A percentile compares a stretch with the other conserved stretches of the same genome.
Evolutionary conservation across 345 rosid genomes (phyloP).

Genomic region (Euphorbia peplus): DNA sequence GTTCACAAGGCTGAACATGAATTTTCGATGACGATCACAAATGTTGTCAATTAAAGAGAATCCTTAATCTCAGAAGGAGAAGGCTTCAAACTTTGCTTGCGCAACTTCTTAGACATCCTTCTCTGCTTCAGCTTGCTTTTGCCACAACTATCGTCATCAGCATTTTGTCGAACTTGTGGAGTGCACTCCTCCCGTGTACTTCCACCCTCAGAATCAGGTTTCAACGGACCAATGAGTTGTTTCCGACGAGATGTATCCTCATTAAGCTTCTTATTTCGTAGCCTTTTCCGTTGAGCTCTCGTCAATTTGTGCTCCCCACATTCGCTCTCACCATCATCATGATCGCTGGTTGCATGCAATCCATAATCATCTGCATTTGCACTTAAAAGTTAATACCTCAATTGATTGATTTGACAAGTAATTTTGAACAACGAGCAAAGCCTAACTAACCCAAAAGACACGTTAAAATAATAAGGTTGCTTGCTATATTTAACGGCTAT

Average conservation of each 20-base stretch:
- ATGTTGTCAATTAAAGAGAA: background rate
- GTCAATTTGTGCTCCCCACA: slow-evolving; percentile 37
- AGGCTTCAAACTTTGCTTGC: slow-evolving; percentile 27
- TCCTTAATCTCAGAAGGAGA: slow-evolving; percentile 9
- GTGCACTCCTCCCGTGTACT: slow-evolving; percentile 17
- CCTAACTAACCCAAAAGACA: no score
- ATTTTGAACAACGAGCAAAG: no score
- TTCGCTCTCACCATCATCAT: slow-evolving; percentile 17
- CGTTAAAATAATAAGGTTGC: no score
- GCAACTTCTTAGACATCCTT: slow-evolving; percentile 54
- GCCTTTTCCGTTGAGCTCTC: slow-evolving; percentile 75
- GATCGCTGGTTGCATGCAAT: slow-evolving; percentile 21
- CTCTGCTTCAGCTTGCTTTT: slow-evolving; percentile 48
- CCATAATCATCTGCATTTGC: slow-evolving; percentile 49
- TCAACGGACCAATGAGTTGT: slow-evolving; percentile 58
- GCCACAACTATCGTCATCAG: background rate
- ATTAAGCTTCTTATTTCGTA: slow-evolving; percentile 63
- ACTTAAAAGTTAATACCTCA: background rate
- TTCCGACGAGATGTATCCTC: slow-evolving; percentile 52
- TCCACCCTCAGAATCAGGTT: slow-evolving; percentile 27
- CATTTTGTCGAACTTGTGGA: slow-evolving; percentile 57
- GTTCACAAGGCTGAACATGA: background rate
- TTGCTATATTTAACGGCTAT: no score
- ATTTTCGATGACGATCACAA: background rate
- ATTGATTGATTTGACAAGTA: background rate